Conservation (phyloP, 164 flowering plant species). For the Echeveria elegans region DNA sequence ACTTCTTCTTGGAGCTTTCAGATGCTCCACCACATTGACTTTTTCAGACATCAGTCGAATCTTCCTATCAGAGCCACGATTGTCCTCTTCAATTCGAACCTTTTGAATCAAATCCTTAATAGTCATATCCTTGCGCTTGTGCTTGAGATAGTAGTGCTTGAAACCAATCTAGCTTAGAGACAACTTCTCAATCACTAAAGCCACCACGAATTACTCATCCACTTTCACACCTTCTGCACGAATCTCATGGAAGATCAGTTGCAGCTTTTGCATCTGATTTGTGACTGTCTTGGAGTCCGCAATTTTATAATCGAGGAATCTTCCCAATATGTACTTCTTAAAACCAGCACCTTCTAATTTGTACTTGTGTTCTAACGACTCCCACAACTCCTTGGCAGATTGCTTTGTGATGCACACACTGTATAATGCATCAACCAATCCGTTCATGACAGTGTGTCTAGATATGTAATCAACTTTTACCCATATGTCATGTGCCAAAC, state of each 20-base stretch:
- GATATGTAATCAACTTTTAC: too few relatives aligned
- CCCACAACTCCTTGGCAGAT: too few relatives aligned
- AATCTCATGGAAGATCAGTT: not conserved
- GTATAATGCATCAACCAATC: too few relatives aligned
- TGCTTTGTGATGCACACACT: too few relatives aligned
- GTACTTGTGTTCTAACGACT: too few relatives aligned
- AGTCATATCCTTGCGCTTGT: constrained; percentile 4
- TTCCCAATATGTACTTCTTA: too few relatives aligned
- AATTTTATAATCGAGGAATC: not conserved
- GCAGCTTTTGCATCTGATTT: not conserved
- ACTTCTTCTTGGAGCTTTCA: not conserved
- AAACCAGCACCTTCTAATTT: too few relatives aligned
- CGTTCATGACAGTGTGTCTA: too few relatives aligned
- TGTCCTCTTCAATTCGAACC: constrained; percentile 5
- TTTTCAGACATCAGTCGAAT: not conserved
- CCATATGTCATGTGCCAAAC: too few relatives aligned
- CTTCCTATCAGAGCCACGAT: not conserved
- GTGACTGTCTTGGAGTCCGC: not conserved
- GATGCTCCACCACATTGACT: not conserved
- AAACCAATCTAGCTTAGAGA: not conserved
- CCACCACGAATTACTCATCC: not conserved
- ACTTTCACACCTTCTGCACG: not conserved
- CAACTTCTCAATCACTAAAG: not conserved
- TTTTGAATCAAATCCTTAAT: not conserved
- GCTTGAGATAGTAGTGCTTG: constrained; percentile 8